Percentiles rank a stretch among this genome's conserved stretches.
These are phyloP conservation scores for Epichloe gansuensis DNA, from an alignment of 2,329 filamentous ascomycete genomes.

Conservation along the genomic window DNA sequence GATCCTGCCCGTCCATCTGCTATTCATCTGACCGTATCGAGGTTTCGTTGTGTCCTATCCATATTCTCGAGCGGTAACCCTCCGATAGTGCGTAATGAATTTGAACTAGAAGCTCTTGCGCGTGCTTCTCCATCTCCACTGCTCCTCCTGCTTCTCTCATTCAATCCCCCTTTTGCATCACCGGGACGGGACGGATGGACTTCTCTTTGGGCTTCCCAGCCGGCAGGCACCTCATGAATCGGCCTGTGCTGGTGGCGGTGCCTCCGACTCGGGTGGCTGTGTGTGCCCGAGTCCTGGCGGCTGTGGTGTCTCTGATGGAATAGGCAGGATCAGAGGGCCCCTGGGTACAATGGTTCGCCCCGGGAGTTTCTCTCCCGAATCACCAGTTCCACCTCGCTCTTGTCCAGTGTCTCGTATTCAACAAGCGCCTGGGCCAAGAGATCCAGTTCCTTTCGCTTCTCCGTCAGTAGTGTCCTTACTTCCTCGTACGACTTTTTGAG, in stretches of 20 bases:
- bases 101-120: too few relatives aligned
- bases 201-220: constrained; percentile 7
- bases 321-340: constrained; percentile 27
- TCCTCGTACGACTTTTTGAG: constrained; percentile 72
- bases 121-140: too few relatives aligned
- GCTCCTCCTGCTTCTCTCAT: too few relatives aligned
- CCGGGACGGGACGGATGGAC: too few relatives aligned
- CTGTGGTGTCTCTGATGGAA: constrained; percentile 22
- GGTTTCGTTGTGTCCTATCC: too few relatives aligned
- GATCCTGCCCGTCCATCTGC: background rate
- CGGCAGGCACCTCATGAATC: constrained; percentile 14
- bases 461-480: constrained; percentile 57
- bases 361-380: constrained; percentile 69
- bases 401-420: constrained; percentile 86
- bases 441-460: constrained; percentile 75
- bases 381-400: constrained; percentile 81
- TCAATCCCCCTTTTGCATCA: too few relatives aligned
- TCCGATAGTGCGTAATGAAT: too few relatives aligned
- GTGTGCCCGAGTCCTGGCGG: constrained; percentile 25
- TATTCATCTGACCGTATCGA: background rate
- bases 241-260: constrained; percentile 20
- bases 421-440: constrained; percentile 78
- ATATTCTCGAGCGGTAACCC: too few relatives aligned
- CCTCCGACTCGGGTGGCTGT: constrained; percentile 19
- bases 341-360: constrained; percentile 49